Base-by-base conservation (phyloP, 1,284 basidiomycete genomes). In the Vanrija pseudolonga region DNA sequence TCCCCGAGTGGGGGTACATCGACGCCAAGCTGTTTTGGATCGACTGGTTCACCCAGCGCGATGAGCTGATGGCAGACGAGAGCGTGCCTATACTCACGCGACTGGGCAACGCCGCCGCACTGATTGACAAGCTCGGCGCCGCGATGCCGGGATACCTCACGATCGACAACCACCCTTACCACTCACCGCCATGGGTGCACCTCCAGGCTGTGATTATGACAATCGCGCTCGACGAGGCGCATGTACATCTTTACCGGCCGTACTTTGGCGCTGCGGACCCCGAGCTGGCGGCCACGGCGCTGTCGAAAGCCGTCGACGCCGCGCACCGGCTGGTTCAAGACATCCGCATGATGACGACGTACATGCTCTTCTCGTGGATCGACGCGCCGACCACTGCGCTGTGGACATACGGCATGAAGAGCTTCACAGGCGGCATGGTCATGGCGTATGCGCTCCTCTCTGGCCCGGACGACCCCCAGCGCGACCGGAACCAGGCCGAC, bases 371-470 rank as follows among this genome's bases (percentile, higher is more conserved):
- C 19, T 26, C n/a, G 20, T 52, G 45, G 28, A n/a, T 53, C 6
- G 51, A 53, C 40, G 24, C 45, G 14, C 51, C 51, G 11, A 17
- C 19, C 18, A 18, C 26, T 7, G 51, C 45, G 20, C 23, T 47
- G 19, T 53, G 51, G 51, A 53, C 45, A 3, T 53, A 40, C 18
- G 45, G 45, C 4, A 48, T 41, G 47, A 32, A 42, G 18, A 37
- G 39, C 28, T 53, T 52, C 32, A 52, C 51, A 0, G 45, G 26
- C 11, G 51, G 45, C 28, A 24, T 52, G 6, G 45, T 47, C 32
- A 32, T 52, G 38, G 51, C 51, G 17, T 52, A 47, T 32, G 23
- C 45, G 11, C 45, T 52, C 20, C 38, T 52, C 39, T 26, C 15
- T 6, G 39, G 17, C 14, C 17, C 3, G 3, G 18, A 36, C 6